These are phyloP conservation scores for Podaxis rugospora DNA, from an alignment of 768 basidiomycete species.

Conservation along the genomic window DNA sequence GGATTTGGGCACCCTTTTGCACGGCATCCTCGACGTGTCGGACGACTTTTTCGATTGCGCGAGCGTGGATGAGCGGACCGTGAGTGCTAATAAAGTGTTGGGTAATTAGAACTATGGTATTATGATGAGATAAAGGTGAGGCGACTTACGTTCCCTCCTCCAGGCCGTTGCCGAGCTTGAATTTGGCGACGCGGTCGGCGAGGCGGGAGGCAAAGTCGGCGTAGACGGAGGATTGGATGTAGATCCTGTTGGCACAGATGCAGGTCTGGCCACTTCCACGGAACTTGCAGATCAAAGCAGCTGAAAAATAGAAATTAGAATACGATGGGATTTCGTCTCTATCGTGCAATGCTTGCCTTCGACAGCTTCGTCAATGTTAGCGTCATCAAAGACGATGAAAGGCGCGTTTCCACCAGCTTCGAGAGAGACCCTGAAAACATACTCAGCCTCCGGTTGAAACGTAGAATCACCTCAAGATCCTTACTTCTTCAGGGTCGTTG, in stretches of 20 bases:
- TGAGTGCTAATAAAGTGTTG: conserved; percentile 58
- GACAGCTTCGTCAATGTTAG: conserved; percentile 89
- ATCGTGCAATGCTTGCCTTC: conserved; percentile 44
- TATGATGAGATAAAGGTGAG: neutral
- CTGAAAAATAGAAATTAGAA: conserved; percentile 27
- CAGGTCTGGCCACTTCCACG: conserved; percentile 80
- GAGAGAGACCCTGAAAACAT: conserved; percentile 48
- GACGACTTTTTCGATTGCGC: conserved; percentile 81
- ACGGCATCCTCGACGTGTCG: conserved; percentile 88
- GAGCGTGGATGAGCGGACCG: conserved; percentile 88
- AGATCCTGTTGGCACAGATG: conserved; percentile 87
- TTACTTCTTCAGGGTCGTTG: conserved; percentile 81
- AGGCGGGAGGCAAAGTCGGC: conserved; percentile 89
- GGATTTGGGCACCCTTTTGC: conserved; percentile 76
- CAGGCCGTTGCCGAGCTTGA: conserved; percentile 87
- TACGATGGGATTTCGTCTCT: neutral
- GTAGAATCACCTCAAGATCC: conserved; percentile 14
- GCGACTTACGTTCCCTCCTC: conserved; percentile 65
- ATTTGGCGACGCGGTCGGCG: conserved; percentile 74
- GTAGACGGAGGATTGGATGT: conserved; percentile 87
- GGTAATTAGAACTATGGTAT: neutral
- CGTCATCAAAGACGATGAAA: conserved; percentile 97
- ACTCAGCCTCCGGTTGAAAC: neutral
- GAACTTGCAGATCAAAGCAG: conserved; percentile 77
- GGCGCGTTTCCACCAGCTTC: conserved; percentile 95